These are phyloP conservation scores for Polygonum maritimum DNA, from an alignment of 148 eudicot species.

Conservation along the genomic window DNA sequence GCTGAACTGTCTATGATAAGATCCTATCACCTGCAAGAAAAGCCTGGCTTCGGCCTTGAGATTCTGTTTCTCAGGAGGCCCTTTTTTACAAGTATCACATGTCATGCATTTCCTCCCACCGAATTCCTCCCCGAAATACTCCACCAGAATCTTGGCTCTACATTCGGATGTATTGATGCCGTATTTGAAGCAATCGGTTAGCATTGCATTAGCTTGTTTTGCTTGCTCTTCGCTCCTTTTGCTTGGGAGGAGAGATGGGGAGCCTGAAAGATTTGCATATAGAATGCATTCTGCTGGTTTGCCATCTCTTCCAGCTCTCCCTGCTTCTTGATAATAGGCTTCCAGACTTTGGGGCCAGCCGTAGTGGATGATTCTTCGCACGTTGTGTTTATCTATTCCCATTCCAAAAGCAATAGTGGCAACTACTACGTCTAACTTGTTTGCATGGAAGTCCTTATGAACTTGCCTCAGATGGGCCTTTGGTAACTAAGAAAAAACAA, in stretches of 20 bases:
- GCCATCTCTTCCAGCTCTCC: conserved; percentile 93
- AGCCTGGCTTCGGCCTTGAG: conserved; percentile 49
- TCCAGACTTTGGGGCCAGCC: conserved; percentile 98
- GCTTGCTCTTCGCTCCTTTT: conserved; percentile 66
- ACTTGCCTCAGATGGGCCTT: conserved; percentile 77
- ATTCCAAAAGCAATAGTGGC: conserved; percentile 95
- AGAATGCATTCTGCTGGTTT: conserved; percentile 70
- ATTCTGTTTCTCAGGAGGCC: conserved; percentile 62
- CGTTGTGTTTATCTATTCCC: conserved; percentile 89
- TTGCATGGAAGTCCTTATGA: conserved; percentile 76
- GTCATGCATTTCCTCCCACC: conserved; percentile 36
- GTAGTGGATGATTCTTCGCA: conserved; percentile 78
- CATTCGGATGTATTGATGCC: conserved; percentile 71
- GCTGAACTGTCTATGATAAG: conserved; percentile 36
- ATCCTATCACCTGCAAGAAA: conserved; percentile 49
- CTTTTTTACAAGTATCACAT: conserved; percentile 73
- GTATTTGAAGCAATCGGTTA: conserved; percentile 84
- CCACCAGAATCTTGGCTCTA: conserved; percentile 78
- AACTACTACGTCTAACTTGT: conserved; percentile 63
- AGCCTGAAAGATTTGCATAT: conserved; percentile 54
- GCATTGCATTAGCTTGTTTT: conserved; percentile 70
- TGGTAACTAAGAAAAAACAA: conserved; percentile 42
- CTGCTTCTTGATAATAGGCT: conserved; percentile 98
- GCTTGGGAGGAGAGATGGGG: conserved; percentile 72
- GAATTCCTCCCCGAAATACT: conserved; percentile 85